Conservation (phyloP, 768 basidiomycete species). For the Melanogaster broomeanus region DNA sequence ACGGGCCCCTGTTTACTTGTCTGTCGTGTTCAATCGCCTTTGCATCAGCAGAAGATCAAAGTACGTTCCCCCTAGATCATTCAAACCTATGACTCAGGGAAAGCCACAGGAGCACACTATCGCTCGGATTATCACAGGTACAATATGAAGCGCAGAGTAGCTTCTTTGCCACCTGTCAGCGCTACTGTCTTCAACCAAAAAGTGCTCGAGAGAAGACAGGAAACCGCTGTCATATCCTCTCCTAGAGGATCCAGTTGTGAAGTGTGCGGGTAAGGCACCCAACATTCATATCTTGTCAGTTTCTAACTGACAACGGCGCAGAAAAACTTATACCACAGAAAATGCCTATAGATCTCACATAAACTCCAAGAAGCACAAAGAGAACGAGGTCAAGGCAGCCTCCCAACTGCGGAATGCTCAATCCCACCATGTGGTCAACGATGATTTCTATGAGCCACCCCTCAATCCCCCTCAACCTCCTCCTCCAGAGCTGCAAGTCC, state of each 20-base stretch:
- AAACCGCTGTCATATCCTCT: conserved; percentile 70
- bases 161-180: conserved; percentile 83
- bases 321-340: conserved; percentile 87
- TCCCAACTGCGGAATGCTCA: conserved; percentile 12
- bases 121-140: conserved; percentile 95
- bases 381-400: conserved; percentile 60
- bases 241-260: conserved; percentile 65
- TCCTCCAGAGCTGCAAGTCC: background rate
- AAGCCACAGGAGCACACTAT: conserved; percentile 73
- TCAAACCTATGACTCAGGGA: conserved; percentile 1
- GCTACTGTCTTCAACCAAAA: conserved; percentile 83
- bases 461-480: conserved; percentile 8
- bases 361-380: conserved; percentile 86
- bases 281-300: background rate
- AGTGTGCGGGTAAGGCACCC: conserved; percentile 70
- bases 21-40: conserved; percentile 91
- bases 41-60: conserved; percentile 77
- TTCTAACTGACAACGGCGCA: conserved; percentile 30
- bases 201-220: conserved; percentile 73
- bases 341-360: conserved; percentile 90
- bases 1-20: conserved; percentile 76
- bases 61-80: conserved; percentile 44
- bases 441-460: conserved; percentile 10
- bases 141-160: conserved; percentile 97
- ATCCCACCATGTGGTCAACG: conserved; percentile 9